phyloP scores from a whole-genome alignment of 768 basidiomycete genomes.

The Tylopilus sp. region DNA sequence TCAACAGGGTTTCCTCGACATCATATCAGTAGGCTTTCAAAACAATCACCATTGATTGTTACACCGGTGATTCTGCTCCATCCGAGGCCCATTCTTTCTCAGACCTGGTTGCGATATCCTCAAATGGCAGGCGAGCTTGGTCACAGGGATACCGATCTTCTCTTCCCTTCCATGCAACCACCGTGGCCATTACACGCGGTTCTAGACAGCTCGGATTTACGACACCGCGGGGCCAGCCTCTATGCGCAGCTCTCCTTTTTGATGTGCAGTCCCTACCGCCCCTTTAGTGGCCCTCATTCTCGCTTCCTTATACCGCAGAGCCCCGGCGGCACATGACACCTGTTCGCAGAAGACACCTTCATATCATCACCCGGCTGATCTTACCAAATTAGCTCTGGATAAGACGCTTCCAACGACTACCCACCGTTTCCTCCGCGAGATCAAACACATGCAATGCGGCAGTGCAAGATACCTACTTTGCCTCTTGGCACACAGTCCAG shows the following conservation, averaged over 20 bases:
- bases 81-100: not conserved
- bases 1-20: too few species aligned
- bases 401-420: not conserved
- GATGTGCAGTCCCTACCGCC: not conserved
- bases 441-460: not conserved
- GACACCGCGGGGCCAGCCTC: not conserved
- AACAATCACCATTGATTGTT: too few species aligned
- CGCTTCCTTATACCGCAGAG: not conserved
- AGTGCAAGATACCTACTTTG: not conserved
- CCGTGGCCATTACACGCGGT: not conserved
- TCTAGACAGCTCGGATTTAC: not conserved
- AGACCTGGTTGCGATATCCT: not conserved
- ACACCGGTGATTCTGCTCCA: too few species aligned
- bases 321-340: not conserved
- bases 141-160: not conserved
- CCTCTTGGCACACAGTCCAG: not conserved
- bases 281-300: not conserved
- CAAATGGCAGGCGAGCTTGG: not conserved
- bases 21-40: too few species aligned
- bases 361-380: not conserved
- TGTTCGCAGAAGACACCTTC: not conserved
- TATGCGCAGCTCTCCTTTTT: not conserved
- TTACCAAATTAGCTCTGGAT: not conserved
- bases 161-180: not conserved
- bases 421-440: not conserved